Conservation (phyloP, 2,329 filamentous ascomycete species). For the Trichophyton verrucosum region DNA sequence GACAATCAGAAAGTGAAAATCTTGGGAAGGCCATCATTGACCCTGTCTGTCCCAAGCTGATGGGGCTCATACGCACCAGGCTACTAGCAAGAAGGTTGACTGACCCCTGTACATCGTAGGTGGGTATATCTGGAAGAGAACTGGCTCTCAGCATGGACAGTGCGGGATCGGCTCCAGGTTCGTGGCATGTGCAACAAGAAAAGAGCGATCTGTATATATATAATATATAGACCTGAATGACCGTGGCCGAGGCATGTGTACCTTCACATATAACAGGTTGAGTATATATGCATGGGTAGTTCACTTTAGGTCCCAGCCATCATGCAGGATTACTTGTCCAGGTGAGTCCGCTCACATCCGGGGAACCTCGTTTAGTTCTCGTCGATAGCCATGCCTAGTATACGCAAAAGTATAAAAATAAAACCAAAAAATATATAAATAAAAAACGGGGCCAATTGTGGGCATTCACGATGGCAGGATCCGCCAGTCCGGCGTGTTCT, state of each 20-base stretch:
- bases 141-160: neutral
- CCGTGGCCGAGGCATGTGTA: neutral
- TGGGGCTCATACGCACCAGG: neutral
- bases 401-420: neutral
- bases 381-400: neutral
- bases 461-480: neutral
- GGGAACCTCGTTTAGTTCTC: neutral
- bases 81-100: neutral
- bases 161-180: neutral
- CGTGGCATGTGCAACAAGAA: constrained; percentile 2
- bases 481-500: neutral
- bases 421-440: no score
- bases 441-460: neutral
- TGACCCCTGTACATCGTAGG: neutral
- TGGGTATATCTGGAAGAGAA: neutral
- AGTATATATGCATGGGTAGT: neutral
- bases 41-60: neutral
- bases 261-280: neutral
- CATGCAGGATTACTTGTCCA: neutral
- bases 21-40: neutral
- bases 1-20: neutral
- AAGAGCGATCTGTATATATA: neutral
- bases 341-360: neutral
- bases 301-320: neutral
- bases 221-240: neutral